Base-by-base conservation (phyloP, 2,329 filamentous ascomycete species). In the Epichloe typhina region DNA sequence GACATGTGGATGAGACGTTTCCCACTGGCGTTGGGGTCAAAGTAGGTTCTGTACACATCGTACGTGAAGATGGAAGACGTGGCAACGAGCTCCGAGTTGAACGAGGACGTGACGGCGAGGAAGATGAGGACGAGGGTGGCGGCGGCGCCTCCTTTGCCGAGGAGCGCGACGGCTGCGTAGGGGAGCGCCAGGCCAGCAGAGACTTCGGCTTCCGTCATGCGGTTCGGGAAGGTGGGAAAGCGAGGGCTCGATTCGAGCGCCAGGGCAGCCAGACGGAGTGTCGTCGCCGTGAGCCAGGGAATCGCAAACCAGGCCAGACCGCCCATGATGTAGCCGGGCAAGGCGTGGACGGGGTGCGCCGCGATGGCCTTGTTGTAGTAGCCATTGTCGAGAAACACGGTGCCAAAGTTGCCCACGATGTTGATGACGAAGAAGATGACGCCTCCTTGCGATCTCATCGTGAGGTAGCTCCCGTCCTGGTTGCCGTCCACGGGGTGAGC, bases 331-430 rank as follows among this genome's bases (percentile, higher is more conserved):
- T 95, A 95, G 17, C 89, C 89, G 0, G 89, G 89, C 2, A 96
- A 78, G 0, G 89, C 90, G 54, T 91, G 82, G 0, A 91, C 84
- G 1, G 88, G 88, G 21, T 82, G 84, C 0, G 90, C 88, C 6
- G 90, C 88, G 59, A 95, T 95, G 15, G 88, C 89, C 67, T 95
- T 95, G 74, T 95, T 93, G 69, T 89, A 95, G 71, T 94, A 95
- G 15, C 85, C 83, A 56, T 90, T 90, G 62, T 94, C 88, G 43
- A 88, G 74, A 71, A 94, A 94, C 4, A 94, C 86, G 1, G 86
- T 89, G 52, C 77, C 84, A 53, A 91, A 93, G 67, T 90, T 90
- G 40, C 87, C 87, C 37, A 90, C 84, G 7, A 71, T 83, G 67
- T 94, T 94, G 69, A 94, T 94, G 38, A 94, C 82, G 66, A 95